Evolutionary conservation across 1,284 basidiomycete genomes (phyloP).

Genomic region (Cutaneotrichosporon sp.): DNA sequence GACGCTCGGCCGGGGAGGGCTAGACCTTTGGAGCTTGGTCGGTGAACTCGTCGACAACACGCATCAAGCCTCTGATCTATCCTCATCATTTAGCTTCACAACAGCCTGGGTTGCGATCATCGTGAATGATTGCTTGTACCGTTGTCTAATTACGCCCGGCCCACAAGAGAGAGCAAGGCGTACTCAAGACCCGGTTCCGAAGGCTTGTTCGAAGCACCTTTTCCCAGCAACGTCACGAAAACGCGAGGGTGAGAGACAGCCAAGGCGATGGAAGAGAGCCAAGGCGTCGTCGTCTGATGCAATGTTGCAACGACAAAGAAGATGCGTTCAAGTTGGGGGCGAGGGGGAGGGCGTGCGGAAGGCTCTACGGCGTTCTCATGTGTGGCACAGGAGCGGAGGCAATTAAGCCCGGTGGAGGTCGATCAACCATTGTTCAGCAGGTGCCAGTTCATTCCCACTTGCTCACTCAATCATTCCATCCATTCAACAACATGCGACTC

Average conservation of each 20-base stretch:
- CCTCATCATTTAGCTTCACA: not conserved
- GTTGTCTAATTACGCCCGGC: slow-evolving; percentile 48
- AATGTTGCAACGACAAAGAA: slow-evolving; percentile 16
- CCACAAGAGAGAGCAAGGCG: slow-evolving; percentile 40
- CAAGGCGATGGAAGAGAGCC: slow-evolving; percentile 26
- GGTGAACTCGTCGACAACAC: not conserved
- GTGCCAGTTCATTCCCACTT: not conserved
- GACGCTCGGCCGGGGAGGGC: not conserved
- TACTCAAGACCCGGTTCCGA: slow-evolving; percentile 45
- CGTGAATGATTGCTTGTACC: slow-evolving; percentile 26
- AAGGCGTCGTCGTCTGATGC: slow-evolving; percentile 47
- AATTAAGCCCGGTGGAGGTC: slow-evolving; percentile 12
- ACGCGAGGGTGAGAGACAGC: slow-evolving; percentile 44
- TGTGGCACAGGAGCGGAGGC: slow-evolving; percentile 4
- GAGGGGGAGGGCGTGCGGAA: not conserved
- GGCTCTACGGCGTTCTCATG: slow-evolving; percentile 1
- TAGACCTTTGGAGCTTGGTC: too few species aligned
- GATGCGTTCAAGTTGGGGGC: not conserved
- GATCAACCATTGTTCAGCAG: slow-evolving; percentile 7
- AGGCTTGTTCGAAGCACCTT: slow-evolving; percentile 23
- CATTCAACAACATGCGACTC: slow-evolving; percentile 63
- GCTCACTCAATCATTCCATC: not conserved
- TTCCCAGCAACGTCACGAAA: slow-evolving; percentile 14
- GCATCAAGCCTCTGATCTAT: not conserved
- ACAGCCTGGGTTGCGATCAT: not conserved